A percentile compares a stretch with the other conserved stretches of the same genome.
phyloP scores from a whole-genome alignment of 768 basidiomycete genomes.

The Exsudoporus frostii region DNA sequence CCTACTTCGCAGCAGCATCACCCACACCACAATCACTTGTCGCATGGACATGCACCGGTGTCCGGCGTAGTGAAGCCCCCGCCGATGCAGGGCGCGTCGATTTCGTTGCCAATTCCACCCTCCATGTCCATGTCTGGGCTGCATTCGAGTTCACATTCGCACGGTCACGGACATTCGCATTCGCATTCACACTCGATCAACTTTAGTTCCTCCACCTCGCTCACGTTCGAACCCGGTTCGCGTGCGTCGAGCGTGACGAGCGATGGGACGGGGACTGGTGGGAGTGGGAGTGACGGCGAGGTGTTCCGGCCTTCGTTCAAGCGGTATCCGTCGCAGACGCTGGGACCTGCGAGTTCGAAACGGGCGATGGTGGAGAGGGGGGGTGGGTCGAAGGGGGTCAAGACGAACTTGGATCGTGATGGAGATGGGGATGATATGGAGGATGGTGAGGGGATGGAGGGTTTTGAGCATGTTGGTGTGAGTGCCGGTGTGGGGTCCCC shows the following conservation, averaged over 20 bases:
- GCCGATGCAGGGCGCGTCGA: constrained; percentile 27
- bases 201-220: constrained; percentile 7
- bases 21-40: neutral
- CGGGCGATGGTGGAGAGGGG: constrained; percentile 40
- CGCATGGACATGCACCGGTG: neutral
- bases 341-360: constrained; percentile 61
- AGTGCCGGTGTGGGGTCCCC: constrained; percentile 22
- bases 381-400: constrained; percentile 17
- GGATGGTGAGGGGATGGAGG: neutral
- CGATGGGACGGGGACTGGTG: constrained; percentile 32
- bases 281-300: constrained; percentile 32
- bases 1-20: constrained; percentile 9
- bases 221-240: constrained; percentile 23
- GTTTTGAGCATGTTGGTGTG: neutral
- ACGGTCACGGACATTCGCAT: neutral
- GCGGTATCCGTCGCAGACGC: constrained; percentile 66
- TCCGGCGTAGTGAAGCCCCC: constrained; percentile 20
- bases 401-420: neutral
- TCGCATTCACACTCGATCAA: constrained; percentile 2
- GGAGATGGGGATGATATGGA: neutral
- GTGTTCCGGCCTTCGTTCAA: constrained; percentile 64
- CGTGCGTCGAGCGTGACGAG: constrained; percentile 31
- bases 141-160: constrained; percentile 2
- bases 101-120: constrained; percentile 35
- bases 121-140: constrained; percentile 15